A percentile compares a stretch with the other conserved stretches of the same genome.
Evolutionary conservation across 1,284 basidiomycete genomes (phyloP).

Genomic region (Kwoniella shivajii): DNA sequence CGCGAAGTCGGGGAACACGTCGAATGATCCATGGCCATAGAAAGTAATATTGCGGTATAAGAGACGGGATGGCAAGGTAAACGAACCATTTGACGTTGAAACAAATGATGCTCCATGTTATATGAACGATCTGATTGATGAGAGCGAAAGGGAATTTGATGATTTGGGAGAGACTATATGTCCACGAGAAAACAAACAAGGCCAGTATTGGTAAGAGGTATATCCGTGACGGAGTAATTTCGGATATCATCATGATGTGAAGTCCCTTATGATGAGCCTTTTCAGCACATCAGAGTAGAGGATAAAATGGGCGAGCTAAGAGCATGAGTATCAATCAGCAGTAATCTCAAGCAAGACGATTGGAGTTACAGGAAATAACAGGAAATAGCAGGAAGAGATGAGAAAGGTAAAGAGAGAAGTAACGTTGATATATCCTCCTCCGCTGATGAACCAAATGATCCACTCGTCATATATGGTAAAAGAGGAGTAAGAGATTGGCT

Average conservation of each 20-base stretch:
- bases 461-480: too few relatives aligned
- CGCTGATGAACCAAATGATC: too few relatives aligned
- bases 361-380: neutral
- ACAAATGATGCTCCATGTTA: neutral
- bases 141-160: neutral
- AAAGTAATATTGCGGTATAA: constrained; percentile 8
- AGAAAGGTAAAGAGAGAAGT: neutral
- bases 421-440: neutral
- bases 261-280: neutral
- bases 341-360: neutral
- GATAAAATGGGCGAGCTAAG: neutral
- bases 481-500: neutral
- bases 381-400: neutral
- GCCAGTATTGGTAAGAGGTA: neutral
- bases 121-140: neutral
- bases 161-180: neutral
- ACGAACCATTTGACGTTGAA: constrained; percentile 8
- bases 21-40: constrained; percentile 26
- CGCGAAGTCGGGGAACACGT: constrained; percentile 26
- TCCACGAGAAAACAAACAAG: neutral
- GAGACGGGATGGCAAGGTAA: constrained; percentile 12
- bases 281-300: neutral
- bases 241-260: neutral
- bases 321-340: neutral
- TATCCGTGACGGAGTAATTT: neutral